These are phyloP conservation scores for Kappamyces sp. DNA, from an alignment of 192 early-diverging fungal genomes.

Conservation along the genomic window DNA sequence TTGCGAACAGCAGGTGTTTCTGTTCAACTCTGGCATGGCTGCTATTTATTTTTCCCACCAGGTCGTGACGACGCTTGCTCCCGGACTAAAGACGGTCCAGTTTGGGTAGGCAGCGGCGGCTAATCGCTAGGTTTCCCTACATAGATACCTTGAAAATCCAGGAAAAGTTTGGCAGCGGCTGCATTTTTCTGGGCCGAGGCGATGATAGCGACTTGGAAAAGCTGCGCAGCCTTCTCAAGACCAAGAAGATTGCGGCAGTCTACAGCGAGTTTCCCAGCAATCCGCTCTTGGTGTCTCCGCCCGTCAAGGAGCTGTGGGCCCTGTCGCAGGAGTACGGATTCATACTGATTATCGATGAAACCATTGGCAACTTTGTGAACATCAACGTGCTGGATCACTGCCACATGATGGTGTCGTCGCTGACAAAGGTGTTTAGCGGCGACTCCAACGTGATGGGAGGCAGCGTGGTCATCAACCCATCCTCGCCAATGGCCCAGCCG, in stretches of 20 bases:
- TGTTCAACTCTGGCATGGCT: conserved; percentile 88
- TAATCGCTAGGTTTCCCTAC: conserved; percentile 71
- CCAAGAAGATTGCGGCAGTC: conserved; percentile 68
- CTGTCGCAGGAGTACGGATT: conserved; percentile 73
- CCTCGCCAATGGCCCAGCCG: conserved; percentile 42
- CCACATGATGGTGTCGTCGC: conserved; percentile 82
- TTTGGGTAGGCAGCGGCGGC: conserved; percentile 61
- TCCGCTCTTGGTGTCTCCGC: conserved; percentile 79
- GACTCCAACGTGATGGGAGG: conserved; percentile 98
- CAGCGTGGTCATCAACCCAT: conserved; percentile 75
- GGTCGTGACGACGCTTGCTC: conserved; percentile 36
- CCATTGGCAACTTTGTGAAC: conserved; percentile 91
- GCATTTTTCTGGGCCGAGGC: conserved; percentile 82
- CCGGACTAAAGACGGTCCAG: conserved; percentile 68
- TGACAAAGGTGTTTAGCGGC: conserved; percentile 94
- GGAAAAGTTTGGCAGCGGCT: conserved; percentile 89
- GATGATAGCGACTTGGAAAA: conserved; percentile 66
- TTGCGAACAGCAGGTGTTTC: conserved; percentile 74
- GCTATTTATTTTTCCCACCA: conserved; percentile 87
- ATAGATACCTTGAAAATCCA: conserved; percentile 95
- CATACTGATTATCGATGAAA: conserved; percentile 88
- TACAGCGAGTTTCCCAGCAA: conserved; percentile 95
- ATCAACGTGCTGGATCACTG: conserved; percentile 70
- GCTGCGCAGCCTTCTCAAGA: conserved; percentile 60
- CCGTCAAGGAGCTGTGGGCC: conserved; percentile 63